Conservation (phyloP, 306 rosid genomes). For the Citrullus colocynthis region DNA sequence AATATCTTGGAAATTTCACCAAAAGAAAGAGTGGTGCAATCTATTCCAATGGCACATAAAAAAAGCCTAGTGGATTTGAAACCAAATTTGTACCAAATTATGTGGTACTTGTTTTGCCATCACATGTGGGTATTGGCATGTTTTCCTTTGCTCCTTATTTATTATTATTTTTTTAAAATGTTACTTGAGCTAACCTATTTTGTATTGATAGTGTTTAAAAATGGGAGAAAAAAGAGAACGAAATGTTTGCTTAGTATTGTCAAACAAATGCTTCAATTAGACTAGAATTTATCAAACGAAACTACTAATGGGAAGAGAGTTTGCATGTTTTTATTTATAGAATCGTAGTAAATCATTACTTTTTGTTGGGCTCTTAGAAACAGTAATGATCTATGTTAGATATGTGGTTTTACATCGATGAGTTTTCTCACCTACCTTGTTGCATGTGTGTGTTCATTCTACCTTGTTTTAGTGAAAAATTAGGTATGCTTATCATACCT, state of each 20-base stretch:
- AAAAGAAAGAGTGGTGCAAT: not conserved
- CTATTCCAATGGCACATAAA: constrained; percentile 1
- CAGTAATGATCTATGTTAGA: not conserved
- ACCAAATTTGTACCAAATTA: not conserved
- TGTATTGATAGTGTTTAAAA: not conserved
- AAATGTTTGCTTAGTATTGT: not conserved
- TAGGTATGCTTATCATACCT: not conserved
- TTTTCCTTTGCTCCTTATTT: not conserved
- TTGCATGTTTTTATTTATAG: no score
- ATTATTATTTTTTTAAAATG: not conserved
- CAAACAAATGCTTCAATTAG: not conserved
- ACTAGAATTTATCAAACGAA: not conserved
- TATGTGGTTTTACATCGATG: not conserved
- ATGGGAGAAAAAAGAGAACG: not conserved
- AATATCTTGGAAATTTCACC: not conserved
- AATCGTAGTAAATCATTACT: not conserved
- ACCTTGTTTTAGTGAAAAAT: not conserved
- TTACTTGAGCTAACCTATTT: not conserved
- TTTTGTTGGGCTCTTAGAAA: not conserved
- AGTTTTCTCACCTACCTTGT: not conserved
- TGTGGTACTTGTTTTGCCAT: not conserved
- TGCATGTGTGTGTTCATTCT: no score
- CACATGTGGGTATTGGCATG: not conserved
- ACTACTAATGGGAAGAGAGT: not conserved
- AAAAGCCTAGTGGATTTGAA: not conserved